Evolutionary conservation across 1,284 basidiomycete genomes (phyloP).

Genomic region (Earliella scabrosa): DNA sequence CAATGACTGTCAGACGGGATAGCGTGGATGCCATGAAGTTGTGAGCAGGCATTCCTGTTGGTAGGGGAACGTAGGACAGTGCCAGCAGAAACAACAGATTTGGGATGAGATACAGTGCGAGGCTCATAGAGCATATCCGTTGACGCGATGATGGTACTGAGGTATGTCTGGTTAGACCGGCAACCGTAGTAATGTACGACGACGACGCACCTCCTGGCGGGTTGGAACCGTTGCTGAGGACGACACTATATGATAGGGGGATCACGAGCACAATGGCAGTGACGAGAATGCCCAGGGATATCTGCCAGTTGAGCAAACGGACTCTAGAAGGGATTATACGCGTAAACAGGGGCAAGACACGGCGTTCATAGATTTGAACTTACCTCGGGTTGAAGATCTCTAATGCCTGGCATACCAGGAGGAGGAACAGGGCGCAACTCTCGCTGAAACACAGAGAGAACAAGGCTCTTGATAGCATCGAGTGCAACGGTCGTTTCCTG

Average conservation of each 20-base stretch:
- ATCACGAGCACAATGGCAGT: conserved; percentile 60
- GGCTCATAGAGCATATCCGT: conserved; percentile 36
- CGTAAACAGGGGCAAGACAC: too few relatives aligned
- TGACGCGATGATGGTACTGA: conserved; percentile 33
- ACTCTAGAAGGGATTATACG: conserved; percentile 45
- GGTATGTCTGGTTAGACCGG: background rate
- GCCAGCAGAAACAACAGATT: conserved; percentile 60
- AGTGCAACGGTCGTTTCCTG: conserved; percentile 48
- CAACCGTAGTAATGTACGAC: background rate
- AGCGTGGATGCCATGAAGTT: conserved; percentile 51
- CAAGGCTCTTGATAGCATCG: conserved; percentile 53
- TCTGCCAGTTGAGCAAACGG: conserved; percentile 66
- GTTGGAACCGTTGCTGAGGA: conserved; percentile 47
- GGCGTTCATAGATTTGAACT: conserved; percentile 36
- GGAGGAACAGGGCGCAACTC: conserved; percentile 64
- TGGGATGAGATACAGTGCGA: conserved; percentile 51
- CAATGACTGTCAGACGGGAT: conserved; percentile 73
- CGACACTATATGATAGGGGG: conserved; percentile 62
- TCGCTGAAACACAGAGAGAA: conserved; percentile 75
- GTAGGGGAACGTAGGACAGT: conserved; percentile 70
- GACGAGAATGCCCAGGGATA: conserved; percentile 62
- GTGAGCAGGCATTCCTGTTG: conserved; percentile 47
- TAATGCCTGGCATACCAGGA: conserved; percentile 69
- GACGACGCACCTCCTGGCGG: conserved; percentile 19
- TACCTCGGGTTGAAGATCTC: conserved; percentile 55